Evolutionary conservation across 768 basidiomycete species (phyloP), one percentile per base, ranked within the genome.

Genomic region (Mycena latifolia): DNA sequence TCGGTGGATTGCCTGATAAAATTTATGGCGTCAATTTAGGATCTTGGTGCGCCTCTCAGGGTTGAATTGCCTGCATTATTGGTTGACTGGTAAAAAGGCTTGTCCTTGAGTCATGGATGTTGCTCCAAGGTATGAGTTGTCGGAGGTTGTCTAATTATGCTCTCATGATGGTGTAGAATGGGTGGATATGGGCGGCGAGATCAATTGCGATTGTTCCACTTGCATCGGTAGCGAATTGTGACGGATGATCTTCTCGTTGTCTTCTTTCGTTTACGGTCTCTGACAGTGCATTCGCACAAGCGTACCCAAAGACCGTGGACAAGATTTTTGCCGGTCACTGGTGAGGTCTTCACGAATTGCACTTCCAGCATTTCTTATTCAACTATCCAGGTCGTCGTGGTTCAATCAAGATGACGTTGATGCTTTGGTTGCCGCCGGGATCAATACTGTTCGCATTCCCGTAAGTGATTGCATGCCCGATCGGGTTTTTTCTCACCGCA

Each of bases 21-120:
- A 88, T 90, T 18, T 88, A 90, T 72, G 91, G 91, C 51, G 90
- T 92, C 3, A 92, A 92, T 72, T 72, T 92, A 33, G 89, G 91
- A 17, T 87, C 87, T 59, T 91, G 89, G 88, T 86, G 65, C 24
- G 81, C 69, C 61, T n/a, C 45, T 55, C 28, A 54, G 33, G 14
- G 33, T 35, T 29, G 17, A 5, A 27, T 29, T 33, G 33, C 33
- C 55, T 15, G 5, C 18, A 24, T 35, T 35, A 66, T 39, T 52
- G 33, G 33, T 14, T 35, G 20, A 20, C 22, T 39, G 24, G 12
- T 37, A 14, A 25, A 66, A 67, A 93, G 92, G 92, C 82, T 94
- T 54, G 76, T 94, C 0, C 75, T 92, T 7, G 92, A 94, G 71
- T 71, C 91, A n/a, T 94, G 92, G 92, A 94, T 94, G 92, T 81